Conservation (phyloP, 306 rosid species). For the Cucumis cinereus region DNA sequence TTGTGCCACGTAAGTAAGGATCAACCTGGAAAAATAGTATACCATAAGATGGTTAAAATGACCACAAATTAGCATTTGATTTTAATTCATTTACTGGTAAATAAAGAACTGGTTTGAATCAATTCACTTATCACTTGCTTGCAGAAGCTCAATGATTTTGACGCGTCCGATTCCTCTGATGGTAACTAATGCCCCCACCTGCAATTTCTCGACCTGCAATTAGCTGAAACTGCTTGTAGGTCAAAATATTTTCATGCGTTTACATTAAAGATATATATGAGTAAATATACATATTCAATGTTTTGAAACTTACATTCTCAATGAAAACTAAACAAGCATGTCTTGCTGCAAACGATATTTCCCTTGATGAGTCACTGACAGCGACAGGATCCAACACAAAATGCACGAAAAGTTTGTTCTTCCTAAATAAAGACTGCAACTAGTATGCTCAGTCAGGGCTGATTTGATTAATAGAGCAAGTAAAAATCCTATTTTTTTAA, state of each 20-base stretch:
- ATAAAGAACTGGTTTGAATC: neutral
- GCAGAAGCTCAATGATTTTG: constrained; percentile 21
- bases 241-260: neutral
- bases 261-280: neutral
- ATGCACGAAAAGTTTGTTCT: constrained; percentile 34
- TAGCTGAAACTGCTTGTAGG: constrained; percentile 16
- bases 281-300: neutral
- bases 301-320: constrained; percentile 30
- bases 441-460: neutral
- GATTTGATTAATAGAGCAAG: neutral
- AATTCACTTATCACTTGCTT: constrained; percentile 18
- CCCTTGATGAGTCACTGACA: constrained; percentile 21
- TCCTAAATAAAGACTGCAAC: constrained; percentile 24
- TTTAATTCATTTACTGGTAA: neutral
- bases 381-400: constrained; percentile 39
- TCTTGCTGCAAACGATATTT: constrained; percentile 36
- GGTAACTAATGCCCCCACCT: constrained; percentile 40
- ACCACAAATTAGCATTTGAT: neutral
- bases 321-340: constrained; percentile 30
- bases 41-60: neutral
- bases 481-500: too few species aligned
- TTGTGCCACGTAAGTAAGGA: constrained; percentile 28
- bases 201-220: constrained; percentile 29
- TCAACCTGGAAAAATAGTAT: constrained; percentile 13
- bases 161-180: constrained; percentile 35